Percentiles rank a stretch among this genome's conserved stretches.
These are phyloP conservation scores for Teratosphaeria gauchensis DNA, from an alignment of 2,329 filamentous ascomycete genomes.

Conservation along the genomic window DNA sequence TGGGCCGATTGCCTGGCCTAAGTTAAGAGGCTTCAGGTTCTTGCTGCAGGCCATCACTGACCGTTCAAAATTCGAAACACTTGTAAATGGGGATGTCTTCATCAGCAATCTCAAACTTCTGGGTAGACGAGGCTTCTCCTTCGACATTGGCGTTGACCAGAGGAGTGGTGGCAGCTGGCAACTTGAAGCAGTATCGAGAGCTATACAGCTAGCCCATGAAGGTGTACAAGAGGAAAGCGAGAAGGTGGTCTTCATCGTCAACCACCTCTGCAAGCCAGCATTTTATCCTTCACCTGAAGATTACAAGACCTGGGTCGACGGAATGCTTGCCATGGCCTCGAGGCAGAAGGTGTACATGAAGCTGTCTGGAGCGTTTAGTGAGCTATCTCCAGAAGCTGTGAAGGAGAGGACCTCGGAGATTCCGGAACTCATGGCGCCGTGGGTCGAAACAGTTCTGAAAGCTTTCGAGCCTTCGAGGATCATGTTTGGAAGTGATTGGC, in stretches of 20 bases:
- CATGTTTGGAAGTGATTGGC: slow-evolving; percentile 94
- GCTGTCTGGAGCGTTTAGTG: slow-evolving; percentile 75
- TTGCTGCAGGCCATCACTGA: slow-evolving; percentile 54
- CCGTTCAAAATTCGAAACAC: slow-evolving; percentile 23
- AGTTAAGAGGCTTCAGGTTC: slow-evolving; percentile 72
- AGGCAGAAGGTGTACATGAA: slow-evolving; percentile 72
- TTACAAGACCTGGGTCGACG: slow-evolving; percentile 59
- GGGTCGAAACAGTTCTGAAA: slow-evolving; percentile 62
- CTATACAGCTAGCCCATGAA: slow-evolving; percentile 45
- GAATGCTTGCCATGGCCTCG: slow-evolving; percentile 58
- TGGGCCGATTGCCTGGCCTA: slow-evolving; percentile 52
- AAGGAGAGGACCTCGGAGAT: slow-evolving; percentile 41
- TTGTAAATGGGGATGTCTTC: slow-evolving; percentile 28
- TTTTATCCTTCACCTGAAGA: slow-evolving; percentile 34
- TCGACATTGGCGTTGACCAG: slow-evolving; percentile 79
- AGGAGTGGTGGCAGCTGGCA: slow-evolving; percentile 63
- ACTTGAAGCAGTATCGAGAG: slow-evolving; percentile 27
- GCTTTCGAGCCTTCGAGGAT: slow-evolving; percentile 62
- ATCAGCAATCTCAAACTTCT: slow-evolving; percentile 48
- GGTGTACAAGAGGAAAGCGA: slow-evolving; percentile 46
- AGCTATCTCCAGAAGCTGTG: slow-evolving; percentile 47
- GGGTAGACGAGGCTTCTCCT: slow-evolving; percentile 50
- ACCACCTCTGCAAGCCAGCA: slow-evolving; percentile 86
- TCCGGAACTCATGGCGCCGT: slow-evolving; percentile 56
- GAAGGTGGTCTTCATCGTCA: slow-evolving; percentile 59